Base-by-base conservation (phyloP, 2,329 filamentous ascomycete genomes). In the Aspergillus oerlinghausenensis region DNA sequence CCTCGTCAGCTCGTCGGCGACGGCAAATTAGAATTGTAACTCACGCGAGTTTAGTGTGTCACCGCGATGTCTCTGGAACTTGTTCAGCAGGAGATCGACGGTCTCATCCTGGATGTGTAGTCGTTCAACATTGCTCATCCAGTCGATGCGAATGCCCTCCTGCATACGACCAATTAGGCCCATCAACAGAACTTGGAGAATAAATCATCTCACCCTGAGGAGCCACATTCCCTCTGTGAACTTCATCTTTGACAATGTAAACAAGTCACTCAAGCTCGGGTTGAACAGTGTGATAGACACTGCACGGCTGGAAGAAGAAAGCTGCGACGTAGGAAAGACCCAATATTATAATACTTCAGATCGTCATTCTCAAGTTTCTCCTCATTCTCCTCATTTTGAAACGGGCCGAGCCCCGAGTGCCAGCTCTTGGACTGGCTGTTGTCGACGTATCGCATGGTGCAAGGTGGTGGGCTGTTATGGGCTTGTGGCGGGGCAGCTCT, bases 141-240 rank as follows among this genome's bases (percentile, higher is more conserved):
- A 76, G 52, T 75, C 73, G 55, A 75, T 70, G 17, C 57, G 63
- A 48, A 74, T 64, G 51, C 72, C 72, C 49, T 75, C 71, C 71
- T 73, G 25, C 7, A 26, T 26, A 55, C 2, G 5, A 29, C 23
- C 6, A 17, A 35, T 56, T 49, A 57, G 51, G 51, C n/a, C 19
- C 1, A 21, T 26, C n/a, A 17, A 19, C 8, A 25, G 19, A 23
- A 29, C 2, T 6, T 6, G 10, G 29, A 51, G 10, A 4, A 23
- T 11, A 32, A 25, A 49, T 52, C 8, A 23, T 8, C 60, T 50
- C 60, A 73, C 70, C 57, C 63, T 63, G 29, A 72, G 63, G 55
- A 66, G 65, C 72, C 72, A 75, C 73, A 75, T 75, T 54, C 73
- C 73, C 32, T 73, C 69, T 9, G 73, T 75, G 63, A 76, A 75